Evolutionary conservation across 345 rosid genomes (phyloP).

Genomic region (Melaleuca alternifolia): DNA sequence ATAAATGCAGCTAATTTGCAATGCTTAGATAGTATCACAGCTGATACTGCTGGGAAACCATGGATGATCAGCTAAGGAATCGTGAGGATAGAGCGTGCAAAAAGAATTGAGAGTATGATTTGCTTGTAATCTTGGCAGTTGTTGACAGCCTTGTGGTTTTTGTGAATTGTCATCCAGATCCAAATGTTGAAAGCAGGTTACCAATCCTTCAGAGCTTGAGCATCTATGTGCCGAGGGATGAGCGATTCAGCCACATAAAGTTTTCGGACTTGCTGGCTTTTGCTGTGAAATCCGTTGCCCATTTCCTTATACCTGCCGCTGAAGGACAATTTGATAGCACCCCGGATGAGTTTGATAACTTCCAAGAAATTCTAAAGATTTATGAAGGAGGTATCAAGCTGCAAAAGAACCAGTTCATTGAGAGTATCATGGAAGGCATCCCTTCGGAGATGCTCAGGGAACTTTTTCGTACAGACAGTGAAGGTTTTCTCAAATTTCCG

Average conservation of each 20-base stretch:
- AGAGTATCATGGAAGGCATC: conserved; percentile 21
- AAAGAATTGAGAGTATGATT: neutral
- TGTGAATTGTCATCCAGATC: conserved; percentile 23
- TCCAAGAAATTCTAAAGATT: conserved; percentile 42
- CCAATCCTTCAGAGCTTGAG: conserved; percentile 22
- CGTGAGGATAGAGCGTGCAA: neutral
- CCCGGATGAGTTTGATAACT: conserved; percentile 45
- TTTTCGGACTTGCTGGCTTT: conserved; percentile 50
- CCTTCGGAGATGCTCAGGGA: conserved; percentile 47
- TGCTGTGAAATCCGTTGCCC: conserved; percentile 44
- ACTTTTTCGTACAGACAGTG: conserved; percentile 44
- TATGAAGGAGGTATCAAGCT: conserved; percentile 47
- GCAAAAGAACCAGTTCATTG: conserved; percentile 28
- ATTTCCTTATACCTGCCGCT: conserved; percentile 38
- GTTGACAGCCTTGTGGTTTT: neutral
- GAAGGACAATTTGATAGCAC: conserved; percentile 31
- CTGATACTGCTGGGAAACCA: neutral
- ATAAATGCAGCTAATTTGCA: neutral
- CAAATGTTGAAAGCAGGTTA: conserved; percentile 45
- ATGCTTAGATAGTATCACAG: neutral
- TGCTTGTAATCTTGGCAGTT: neutral
- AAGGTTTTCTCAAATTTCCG: conserved; percentile 38
- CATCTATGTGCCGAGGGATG: conserved; percentile 79
- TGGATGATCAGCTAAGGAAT: neutral
- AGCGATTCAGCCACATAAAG: conserved; percentile 64